Evolutionary conservation across 192 early-diverging fungal genomes (phyloP), one percentile per base, ranked within the genome.

Genomic region (Glomus cerebriforme): DNA sequence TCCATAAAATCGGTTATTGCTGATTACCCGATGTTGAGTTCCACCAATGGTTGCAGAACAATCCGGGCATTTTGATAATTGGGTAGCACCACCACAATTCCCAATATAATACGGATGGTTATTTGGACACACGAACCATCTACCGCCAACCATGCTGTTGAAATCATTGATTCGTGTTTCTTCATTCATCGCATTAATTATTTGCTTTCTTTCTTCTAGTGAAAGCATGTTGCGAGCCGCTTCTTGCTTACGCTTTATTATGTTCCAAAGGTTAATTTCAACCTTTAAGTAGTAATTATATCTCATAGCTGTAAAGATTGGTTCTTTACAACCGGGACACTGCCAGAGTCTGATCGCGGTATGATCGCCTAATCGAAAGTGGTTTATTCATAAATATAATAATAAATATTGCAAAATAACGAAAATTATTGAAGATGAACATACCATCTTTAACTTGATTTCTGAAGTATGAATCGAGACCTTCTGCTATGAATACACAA

Each of bases 51-150:
- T 7, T 0, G 45, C 76, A 17, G 65, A 26, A 32, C 84, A 85
- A 10, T 85, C 75, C 9, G 80, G 82, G 68, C 84, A 85, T 22
- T 49, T 63, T 2, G 79, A 73, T 7, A 81, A 65, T 58, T 85
- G 76, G 1, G 80, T 83, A 7, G 84, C 84, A 31, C 84, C 84
- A 26, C 84, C 84, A 43, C 84, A 85, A 17, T 83, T 79, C 73
- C 84, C 84, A 37, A 85, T 83, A 68, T 75, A 85, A 22, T 85
- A 85, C 59, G 84, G 84, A 43, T 85, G 84, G 2, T 68, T 45
- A 32, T 85, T 83, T 47, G 81, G 32, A 37, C 84, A 85, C 0
- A 81, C 80, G 71, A 85, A 85, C 84, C 84, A 85, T 47, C 82
- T 37, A n/a, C 84, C 84, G 2, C 82, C 82, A 12, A 85, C 82